These are phyloP conservation scores for Cutaneotrichosporon dermatis DNA, from an alignment of 1,284 basidiomycete species.

Conservation along the genomic window DNA sequence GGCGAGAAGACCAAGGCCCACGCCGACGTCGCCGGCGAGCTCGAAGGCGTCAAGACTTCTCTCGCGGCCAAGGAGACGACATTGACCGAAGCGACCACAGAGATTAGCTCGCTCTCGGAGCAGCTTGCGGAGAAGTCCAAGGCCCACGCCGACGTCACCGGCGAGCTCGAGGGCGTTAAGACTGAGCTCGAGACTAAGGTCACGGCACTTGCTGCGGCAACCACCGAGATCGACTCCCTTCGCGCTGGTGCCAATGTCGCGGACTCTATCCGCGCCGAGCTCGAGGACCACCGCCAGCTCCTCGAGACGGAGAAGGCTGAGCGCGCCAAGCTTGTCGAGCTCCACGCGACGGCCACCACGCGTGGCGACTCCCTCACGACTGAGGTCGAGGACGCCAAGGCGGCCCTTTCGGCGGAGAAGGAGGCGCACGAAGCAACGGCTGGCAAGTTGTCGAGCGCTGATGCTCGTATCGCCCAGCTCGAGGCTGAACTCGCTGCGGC, in stretches of 20 bases:
- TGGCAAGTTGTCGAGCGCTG: conserved; percentile 3
- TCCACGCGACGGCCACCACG: background rate
- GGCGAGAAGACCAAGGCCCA: background rate
- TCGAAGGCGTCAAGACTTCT: background rate
- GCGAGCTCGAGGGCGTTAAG: conserved; percentile 1
- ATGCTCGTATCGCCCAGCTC: conserved; percentile 11
- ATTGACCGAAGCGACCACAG: background rate
- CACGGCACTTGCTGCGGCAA: background rate
- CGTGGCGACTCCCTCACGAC: conserved; percentile 8
- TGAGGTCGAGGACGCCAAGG: conserved; percentile 10
- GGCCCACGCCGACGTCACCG: conserved; percentile 6
- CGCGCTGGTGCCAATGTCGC: conserved; percentile 21
- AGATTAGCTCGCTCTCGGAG: background rate
- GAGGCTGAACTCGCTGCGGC: conserved; percentile 13
- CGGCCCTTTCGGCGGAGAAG: conserved; percentile 1
- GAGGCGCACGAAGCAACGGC: background rate
- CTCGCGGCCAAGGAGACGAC: conserved; percentile 1
- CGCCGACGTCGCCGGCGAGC: conserved; percentile 1
- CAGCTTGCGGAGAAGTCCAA: conserved; percentile 4
- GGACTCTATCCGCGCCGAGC: conserved; percentile 12
- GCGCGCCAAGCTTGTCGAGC: conserved; percentile 6
- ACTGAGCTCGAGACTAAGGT: conserved; percentile 6
- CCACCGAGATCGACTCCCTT: conserved; percentile 16
- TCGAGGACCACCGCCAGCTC: conserved; percentile 5
- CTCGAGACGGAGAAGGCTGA: conserved; percentile 9